phyloP scores from a whole-genome alignment of 441 rosid species.

The Francoa sonchifolia region DNA sequence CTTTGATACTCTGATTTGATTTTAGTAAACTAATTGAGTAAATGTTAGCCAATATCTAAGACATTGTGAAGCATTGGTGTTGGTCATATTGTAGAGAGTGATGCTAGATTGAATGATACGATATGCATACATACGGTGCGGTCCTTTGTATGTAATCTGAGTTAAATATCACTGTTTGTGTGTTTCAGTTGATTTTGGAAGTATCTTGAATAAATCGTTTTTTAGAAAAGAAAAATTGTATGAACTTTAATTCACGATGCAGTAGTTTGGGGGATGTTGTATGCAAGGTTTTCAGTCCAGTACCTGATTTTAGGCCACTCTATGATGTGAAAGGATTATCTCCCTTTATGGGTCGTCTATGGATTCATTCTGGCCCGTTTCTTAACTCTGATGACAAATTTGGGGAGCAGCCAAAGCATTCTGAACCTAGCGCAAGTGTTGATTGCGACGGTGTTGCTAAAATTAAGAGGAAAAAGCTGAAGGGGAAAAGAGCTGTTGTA shows the following conservation, averaged over 20 bases:
- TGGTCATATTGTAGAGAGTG: too few relatives aligned
- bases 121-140: too few relatives aligned
- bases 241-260: conserved; percentile 23
- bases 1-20: too few relatives aligned
- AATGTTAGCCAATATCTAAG: too few relatives aligned
- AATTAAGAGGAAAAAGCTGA: conserved; percentile 55
- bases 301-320: conserved; percentile 9
- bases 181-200: not conserved
- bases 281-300: conserved; percentile 49
- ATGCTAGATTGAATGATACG: too few relatives aligned
- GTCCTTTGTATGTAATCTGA: too few relatives aligned
- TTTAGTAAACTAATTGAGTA: too few relatives aligned
- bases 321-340: conserved; percentile 8
- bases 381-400: conserved; percentile 15
- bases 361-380: conserved; percentile 33
- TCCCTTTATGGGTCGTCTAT: conserved; percentile 18
- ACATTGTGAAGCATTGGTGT: too few relatives aligned
- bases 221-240: conserved; percentile 2
- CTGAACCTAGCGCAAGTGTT: conserved; percentile 14
- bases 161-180: too few relatives aligned
- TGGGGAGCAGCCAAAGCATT: conserved; percentile 15
- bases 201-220: not conserved
- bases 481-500: conserved; percentile 83
- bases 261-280: conserved; percentile 44
- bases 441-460: conserved; percentile 23